Evolutionary conservation across 2,329 filamentous ascomycete genomes (phyloP), one percentile per base, ranked within the genome.

Genomic region (Pseudofabraea citricarpa): DNA sequence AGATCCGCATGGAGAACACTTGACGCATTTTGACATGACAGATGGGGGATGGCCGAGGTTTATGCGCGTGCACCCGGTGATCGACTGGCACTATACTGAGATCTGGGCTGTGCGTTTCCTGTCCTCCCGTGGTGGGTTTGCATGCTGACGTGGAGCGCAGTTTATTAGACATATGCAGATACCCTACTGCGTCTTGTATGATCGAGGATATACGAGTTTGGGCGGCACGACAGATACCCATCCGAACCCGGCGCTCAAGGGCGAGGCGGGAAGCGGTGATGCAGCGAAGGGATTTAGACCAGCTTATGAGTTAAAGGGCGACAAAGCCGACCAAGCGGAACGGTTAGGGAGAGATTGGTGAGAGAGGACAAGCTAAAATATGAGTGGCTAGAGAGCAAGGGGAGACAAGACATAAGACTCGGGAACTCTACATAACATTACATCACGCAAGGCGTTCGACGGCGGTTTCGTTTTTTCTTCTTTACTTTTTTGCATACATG

Each of bases 21-120:
- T 98, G 56, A 85, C 77, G 29, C 81, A 87, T 65, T 97, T 97
- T 61, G 87, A 95, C 61, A 77, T 75, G 40, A 98, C 93, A 4
- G 93, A 97, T 65, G 72, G 77, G 26, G 90, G 85, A 2, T 98
- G 93, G 93, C 93, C 93, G 26, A 70, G 74, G 33, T 95, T 97
- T 59, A 90, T 97, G 83, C 80, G 93, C 46, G 75, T 97, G 47
- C 90, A 98, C 65, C 91, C 93, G 0, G 87, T 98, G 8, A 90
- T 98, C 59, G 93, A 98, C 66, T 98, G 93, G 93, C 88, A 93
- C 63, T 95, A 96, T 64, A 79, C 81, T 9, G 91, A 97, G 64
- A 91, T 97, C 42, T 97, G 93, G 93, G 80, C 83, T 15, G 90
- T 94, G 60, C 72, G 87, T 74, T 59, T 57, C 38, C 40, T 18